Conservation (phyloP, 75 land plant genomes). For the Picea sitchensis region DNA sequence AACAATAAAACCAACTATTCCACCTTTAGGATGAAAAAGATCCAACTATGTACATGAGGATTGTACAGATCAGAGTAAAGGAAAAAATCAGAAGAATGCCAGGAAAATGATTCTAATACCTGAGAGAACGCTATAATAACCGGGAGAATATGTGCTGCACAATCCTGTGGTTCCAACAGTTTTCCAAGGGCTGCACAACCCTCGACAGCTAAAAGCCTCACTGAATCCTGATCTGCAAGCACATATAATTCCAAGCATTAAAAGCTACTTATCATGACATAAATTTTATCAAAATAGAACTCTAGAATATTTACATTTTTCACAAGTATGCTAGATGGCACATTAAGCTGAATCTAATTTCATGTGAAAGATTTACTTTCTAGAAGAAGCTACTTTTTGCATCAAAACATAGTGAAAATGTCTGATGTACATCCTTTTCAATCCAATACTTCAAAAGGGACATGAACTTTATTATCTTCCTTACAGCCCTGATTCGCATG, state of each 20-base stretch:
- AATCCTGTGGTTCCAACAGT: constrained; percentile 59
- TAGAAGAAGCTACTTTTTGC: background rate
- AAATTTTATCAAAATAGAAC: too few species aligned
- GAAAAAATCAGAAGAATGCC: background rate
- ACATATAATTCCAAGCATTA: too few species aligned
- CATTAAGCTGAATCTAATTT: too few species aligned
- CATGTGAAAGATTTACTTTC: background rate
- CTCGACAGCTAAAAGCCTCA: constrained; percentile 58
- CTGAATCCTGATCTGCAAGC: constrained; percentile 63
- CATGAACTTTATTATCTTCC: background rate
- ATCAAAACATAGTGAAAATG: too few species aligned
- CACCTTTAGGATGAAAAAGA: too few species aligned
- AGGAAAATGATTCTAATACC: constrained; percentile 16
- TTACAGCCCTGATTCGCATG: background rate
- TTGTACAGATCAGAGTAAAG: background rate
- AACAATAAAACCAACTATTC: too few species aligned
- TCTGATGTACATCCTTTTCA: background rate
- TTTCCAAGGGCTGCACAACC: constrained; percentile 67
- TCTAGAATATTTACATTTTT: too few species aligned
- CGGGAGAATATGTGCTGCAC: constrained; percentile 55
- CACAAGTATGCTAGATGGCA: too few species aligned
- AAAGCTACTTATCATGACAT: too few species aligned
- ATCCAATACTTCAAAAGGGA: background rate
- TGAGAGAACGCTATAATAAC: constrained; percentile 61
- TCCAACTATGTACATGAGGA: too few species aligned